Evolutionary conservation across 352 stramenopile genomes (phyloP).

Genomic region (Phytopythium mirpurense): DNA sequence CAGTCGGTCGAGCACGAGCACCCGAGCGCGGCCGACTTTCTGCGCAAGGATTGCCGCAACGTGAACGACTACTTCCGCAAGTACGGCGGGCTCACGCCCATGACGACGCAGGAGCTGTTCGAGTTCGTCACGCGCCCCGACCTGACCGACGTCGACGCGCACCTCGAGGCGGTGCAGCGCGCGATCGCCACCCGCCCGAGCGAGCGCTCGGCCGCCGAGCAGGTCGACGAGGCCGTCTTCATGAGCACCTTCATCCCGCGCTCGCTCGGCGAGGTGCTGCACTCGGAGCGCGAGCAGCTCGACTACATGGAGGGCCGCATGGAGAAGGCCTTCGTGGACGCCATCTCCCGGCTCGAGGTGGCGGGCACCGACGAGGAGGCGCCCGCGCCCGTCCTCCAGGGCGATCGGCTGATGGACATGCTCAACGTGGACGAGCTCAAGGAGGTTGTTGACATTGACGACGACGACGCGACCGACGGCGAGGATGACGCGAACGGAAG

Average conservation of each 20-base stretch:
- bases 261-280: slow-evolving; percentile 92
- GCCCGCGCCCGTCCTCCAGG: slow-evolving; percentile 18
- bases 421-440: slow-evolving; percentile 58
- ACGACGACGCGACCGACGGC: slow-evolving; percentile 12
- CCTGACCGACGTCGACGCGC: slow-evolving; percentile 69
- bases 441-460: slow-evolving; percentile 30
- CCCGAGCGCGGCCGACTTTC: slow-evolving; percentile 95
- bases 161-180: slow-evolving; percentile 89
- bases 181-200: slow-evolving; percentile 70
- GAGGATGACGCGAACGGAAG: slow-evolving; percentile 20
- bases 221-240: slow-evolving; percentile 93
- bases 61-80: slow-evolving; percentile 97
- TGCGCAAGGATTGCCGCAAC: slow-evolving; percentile 97
- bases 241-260: slow-evolving; percentile 93
- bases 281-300: slow-evolving; percentile 83
- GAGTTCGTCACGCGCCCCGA: slow-evolving; percentile 92
- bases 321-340: slow-evolving; percentile 74
- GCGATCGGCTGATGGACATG: slow-evolving; percentile 66
- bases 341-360: slow-evolving; percentile 75
- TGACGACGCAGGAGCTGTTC: slow-evolving; percentile 95
- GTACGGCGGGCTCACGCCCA: slow-evolving; percentile 86
- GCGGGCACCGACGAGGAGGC: slow-evolving; percentile 17
- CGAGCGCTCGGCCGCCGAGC: slow-evolving; percentile 61
- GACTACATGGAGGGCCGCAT: slow-evolving; percentile 83
- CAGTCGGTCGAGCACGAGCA: slow-evolving; percentile 99